A percentile compares a stretch with the other conserved stretches of the same genome.
phyloP scores from a whole-genome alignment of 2,329 filamentous ascomycete species.

The Botrytis porri region DNA sequence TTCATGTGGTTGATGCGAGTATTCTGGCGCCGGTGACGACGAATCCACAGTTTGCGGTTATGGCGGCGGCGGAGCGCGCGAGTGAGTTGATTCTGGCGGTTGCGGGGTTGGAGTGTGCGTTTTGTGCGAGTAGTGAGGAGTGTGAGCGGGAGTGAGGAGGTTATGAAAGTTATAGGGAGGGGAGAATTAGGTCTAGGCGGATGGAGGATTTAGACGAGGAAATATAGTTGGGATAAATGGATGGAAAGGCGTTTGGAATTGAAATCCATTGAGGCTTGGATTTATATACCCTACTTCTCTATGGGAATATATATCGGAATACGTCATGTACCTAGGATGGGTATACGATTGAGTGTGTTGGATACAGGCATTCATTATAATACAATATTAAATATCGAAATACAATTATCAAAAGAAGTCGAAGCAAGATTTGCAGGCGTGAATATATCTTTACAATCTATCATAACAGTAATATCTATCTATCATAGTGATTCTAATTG shows the following conservation, averaged over 20 bases:
- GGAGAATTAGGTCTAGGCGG: not conserved
- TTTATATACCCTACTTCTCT: not conserved
- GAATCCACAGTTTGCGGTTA: constrained; percentile 54
- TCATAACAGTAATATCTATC: not conserved
- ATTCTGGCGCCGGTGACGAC: constrained; percentile 51
- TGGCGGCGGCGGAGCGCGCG: constrained; percentile 52
- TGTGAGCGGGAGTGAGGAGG: not conserved
- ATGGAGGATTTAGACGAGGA: not conserved
- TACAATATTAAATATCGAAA: not conserved
- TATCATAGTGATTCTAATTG: not conserved
- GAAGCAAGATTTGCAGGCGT: not conserved
- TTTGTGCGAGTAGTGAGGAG: not conserved
- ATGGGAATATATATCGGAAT: not conserved
- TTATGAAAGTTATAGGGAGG: not conserved
- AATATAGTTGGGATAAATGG: not conserved
- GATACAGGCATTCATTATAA: not conserved
- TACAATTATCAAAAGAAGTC: not conserved
- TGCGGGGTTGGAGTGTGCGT: not conserved
- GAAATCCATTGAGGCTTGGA: not conserved
- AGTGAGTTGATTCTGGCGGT: constrained; percentile 46
- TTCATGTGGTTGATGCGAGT: constrained; percentile 51
- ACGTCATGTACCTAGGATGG: not conserved
- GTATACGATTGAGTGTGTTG: not conserved
- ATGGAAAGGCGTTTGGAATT: not conserved
- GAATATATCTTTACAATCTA: not conserved